These are phyloP conservation scores for Boletus vinaceobasis DNA, from an alignment of 768 basidiomycete species.

Conservation along the genomic window DNA sequence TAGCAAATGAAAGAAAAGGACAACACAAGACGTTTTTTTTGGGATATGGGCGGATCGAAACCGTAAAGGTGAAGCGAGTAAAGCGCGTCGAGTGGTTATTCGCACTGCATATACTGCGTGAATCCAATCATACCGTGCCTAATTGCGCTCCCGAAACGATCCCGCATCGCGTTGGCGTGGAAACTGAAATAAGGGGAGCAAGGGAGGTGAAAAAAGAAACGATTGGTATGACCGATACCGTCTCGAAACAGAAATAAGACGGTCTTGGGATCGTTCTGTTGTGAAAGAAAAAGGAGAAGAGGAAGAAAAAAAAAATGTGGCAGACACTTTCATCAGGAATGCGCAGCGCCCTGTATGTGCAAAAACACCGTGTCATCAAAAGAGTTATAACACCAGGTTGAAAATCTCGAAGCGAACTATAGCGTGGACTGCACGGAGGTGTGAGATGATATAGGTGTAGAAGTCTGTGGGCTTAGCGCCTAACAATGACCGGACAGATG, in stretches of 20 bases:
- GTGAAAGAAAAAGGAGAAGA: not conserved
- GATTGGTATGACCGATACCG: conserved; percentile 22
- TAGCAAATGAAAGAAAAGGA: conserved; percentile 11
- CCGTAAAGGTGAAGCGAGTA: not conserved
- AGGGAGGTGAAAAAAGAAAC: not conserved
- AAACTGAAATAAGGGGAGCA: not conserved
- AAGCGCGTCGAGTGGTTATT: not conserved
- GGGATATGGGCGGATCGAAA: not conserved
- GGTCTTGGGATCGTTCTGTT: not conserved
- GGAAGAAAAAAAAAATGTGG: not conserved
- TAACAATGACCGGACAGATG: conserved; percentile 25
- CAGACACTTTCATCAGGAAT: conserved; percentile 28
- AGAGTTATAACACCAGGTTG: conserved; percentile 24
- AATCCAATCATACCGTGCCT: conserved; percentile 11
- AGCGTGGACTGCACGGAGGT: conserved; percentile 17
- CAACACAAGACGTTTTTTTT: conserved; percentile 1
- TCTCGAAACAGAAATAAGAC: conserved; percentile 5
- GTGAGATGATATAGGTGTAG: conserved; percentile 20
- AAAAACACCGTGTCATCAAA: conserved; percentile 22
- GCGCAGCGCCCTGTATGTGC: conserved; percentile 28
- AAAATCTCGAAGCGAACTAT: conserved; percentile 15
- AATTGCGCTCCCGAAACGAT: conserved; percentile 7
- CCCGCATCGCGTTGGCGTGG: conserved; percentile 10
- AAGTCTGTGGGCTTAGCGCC: conserved; percentile 31
- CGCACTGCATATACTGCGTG: conserved; percentile 9